Evolutionary conservation across 768 basidiomycete species (phyloP).

Genomic region (Termitomyces bulborhizus): DNA sequence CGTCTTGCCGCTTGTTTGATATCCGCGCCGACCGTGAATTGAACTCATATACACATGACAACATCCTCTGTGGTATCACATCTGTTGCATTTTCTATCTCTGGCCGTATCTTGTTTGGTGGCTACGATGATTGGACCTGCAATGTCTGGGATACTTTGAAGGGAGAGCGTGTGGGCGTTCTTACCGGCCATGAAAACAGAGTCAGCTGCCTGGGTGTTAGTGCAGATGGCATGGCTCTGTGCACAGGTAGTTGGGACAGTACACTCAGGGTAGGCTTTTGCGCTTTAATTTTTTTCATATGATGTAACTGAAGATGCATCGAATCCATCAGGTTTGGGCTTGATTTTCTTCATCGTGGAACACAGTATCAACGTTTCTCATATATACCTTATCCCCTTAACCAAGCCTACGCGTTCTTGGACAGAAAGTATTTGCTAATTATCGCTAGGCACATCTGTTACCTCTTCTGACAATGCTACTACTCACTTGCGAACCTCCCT

Average conservation of each 20-base stretch:
- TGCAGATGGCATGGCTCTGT: slow-evolving; percentile 95
- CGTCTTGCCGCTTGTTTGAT: slow-evolving; percentile 96
- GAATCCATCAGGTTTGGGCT: slow-evolving; percentile 68
- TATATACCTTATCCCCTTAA: slow-evolving; percentile 18
- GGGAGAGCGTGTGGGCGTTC: slow-evolving; percentile 95
- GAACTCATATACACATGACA: slow-evolving; percentile 96
- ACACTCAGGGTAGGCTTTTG: slow-evolving; percentile 73
- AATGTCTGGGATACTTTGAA: slow-evolving; percentile 99
- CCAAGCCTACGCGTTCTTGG: slow-evolving; percentile 10
- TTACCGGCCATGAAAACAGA: slow-evolving; percentile 97
- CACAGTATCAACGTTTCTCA: slow-evolving; percentile 11
- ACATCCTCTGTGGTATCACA: slow-evolving; percentile 97
- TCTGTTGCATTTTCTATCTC: slow-evolving; percentile 99
- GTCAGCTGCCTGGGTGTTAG: slow-evolving; percentile 96
- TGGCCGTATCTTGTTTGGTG: slow-evolving; percentile 94
- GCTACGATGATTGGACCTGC: slow-evolving; percentile 99
- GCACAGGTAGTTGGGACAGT: slow-evolving; percentile 98
- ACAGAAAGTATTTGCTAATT: slow-evolving; percentile 15
- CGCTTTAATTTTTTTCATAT: background rate
- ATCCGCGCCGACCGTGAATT: slow-evolving; percentile 96
- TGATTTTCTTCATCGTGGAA: slow-evolving; percentile 30
- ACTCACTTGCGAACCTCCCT: slow-evolving; percentile 48
- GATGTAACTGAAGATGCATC: slow-evolving; percentile 10
- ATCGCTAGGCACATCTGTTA: slow-evolving; percentile 27
- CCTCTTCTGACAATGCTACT: slow-evolving; percentile 44